Evolutionary conservation across 1,284 basidiomycete genomes (phyloP).

Genomic region (Moesziomyces antarcticus): DNA sequence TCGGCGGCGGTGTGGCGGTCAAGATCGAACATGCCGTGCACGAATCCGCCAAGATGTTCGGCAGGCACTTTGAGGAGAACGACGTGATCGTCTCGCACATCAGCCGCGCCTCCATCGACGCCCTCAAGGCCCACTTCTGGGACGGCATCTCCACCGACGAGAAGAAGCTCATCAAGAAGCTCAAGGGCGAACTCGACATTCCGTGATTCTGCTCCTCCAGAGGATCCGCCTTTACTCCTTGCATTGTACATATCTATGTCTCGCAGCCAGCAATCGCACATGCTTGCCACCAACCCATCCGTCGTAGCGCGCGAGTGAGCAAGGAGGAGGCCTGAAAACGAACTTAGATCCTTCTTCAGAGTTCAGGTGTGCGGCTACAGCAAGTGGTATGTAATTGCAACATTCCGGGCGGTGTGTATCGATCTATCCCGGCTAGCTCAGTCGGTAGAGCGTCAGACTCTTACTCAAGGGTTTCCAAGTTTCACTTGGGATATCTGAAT

Average conservation of each 20-base stretch:
- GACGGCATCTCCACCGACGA: slow-evolving; percentile 89
- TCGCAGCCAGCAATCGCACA: too few relatives aligned
- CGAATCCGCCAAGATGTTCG: slow-evolving; percentile 82
- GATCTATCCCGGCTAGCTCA: slow-evolving; percentile 67
- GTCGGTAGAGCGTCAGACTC: slow-evolving; percentile 68
- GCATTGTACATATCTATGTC: too few relatives aligned
- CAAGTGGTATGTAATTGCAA: too few relatives aligned
- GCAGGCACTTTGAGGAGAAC: slow-evolving; percentile 91
- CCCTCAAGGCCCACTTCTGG: slow-evolving; percentile 81
- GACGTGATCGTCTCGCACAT: slow-evolving; percentile 93
- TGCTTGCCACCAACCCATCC: too few relatives aligned
- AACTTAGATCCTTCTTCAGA: too few relatives aligned
- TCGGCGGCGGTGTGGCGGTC: slow-evolving; percentile 94
- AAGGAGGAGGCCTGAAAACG: too few relatives aligned
- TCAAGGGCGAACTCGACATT: slow-evolving; percentile 81
- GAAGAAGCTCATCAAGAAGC: slow-evolving; percentile 90
- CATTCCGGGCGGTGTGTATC: not conserved
- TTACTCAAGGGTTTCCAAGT: slow-evolving; percentile 58
- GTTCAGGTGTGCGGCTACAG: too few relatives aligned
- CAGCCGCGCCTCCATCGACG: slow-evolving; percentile 89
- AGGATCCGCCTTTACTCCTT: too few relatives aligned
- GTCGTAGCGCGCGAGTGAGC: too few relatives aligned
- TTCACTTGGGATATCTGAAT: slow-evolving; percentile 55
- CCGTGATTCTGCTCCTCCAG: slow-evolving; percentile 35
- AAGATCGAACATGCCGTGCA: slow-evolving; percentile 98